These are phyloP conservation scores for Epicoccum nigrum DNA, from an alignment of 2,329 filamentous ascomycete species.

Conservation along the genomic window DNA sequence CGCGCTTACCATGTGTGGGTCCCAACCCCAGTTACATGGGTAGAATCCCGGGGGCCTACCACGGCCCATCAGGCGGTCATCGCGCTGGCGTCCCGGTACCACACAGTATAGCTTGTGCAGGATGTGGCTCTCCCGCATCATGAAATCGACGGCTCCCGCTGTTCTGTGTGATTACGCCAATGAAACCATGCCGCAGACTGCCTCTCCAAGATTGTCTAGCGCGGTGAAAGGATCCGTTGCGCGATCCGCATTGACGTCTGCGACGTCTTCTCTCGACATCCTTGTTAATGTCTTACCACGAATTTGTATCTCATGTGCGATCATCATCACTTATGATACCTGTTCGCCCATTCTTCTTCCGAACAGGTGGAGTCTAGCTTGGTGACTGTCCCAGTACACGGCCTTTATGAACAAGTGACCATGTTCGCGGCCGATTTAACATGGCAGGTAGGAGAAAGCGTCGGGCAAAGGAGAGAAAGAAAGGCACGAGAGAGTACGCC, in stretches of 20 bases:
- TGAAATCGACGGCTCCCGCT: slow-evolving; percentile 19
- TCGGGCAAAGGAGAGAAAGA: slow-evolving; percentile 47
- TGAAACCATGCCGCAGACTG: slow-evolving; percentile 34
- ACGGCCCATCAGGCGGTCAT: slow-evolving; percentile 10
- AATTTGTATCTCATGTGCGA: slow-evolving; percentile 26
- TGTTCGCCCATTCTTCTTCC: slow-evolving; percentile 22
- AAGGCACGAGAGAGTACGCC: slow-evolving; percentile 37
- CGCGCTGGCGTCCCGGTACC: slow-evolving; percentile 13
- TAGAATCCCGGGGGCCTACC: slow-evolving; percentile 13
- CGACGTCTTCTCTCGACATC: slow-evolving; percentile 25
- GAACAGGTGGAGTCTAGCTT: slow-evolving; percentile 25
- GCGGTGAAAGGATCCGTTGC: slow-evolving; percentile 26
- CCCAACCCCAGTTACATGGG: slow-evolving; percentile 12
- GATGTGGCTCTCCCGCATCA: slow-evolving; percentile 7
- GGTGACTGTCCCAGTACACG: slow-evolving; percentile 18
- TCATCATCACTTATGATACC: slow-evolving; percentile 20
- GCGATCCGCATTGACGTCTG: slow-evolving; percentile 30
- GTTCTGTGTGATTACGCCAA: slow-evolving; percentile 27
- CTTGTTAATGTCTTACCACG: slow-evolving; percentile 30
- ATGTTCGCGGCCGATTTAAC: slow-evolving; percentile 51
- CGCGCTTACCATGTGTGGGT: slow-evolving; percentile 20
- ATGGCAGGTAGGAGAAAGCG: slow-evolving; percentile 45
- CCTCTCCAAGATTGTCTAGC: slow-evolving; percentile 9
- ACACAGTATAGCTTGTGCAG: slow-evolving; percentile 14
- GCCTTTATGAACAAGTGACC: slow-evolving; percentile 14